Conservation (phyloP, 2,329 filamentous ascomycete genomes). For the Drechslerella dactyloides region DNA sequence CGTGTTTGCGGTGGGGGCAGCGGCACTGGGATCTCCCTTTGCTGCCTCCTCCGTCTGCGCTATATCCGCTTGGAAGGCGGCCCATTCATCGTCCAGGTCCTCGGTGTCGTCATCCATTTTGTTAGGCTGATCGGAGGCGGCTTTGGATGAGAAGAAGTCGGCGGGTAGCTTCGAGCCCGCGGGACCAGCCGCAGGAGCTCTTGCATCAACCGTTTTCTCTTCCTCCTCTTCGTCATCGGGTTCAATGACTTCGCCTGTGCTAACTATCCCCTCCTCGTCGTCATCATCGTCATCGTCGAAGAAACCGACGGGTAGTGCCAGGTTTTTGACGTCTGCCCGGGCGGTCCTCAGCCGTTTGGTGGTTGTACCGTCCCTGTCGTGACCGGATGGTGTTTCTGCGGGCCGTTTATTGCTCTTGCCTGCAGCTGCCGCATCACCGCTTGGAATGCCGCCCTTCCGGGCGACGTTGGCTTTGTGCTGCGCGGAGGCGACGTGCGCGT, state of each 20-base stretch:
- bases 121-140: slow-evolving; percentile 27
- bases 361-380: slow-evolving; percentile 59
- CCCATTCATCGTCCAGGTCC: slow-evolving; percentile 81
- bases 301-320: slow-evolving; percentile 56
- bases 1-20: neutral
- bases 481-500: slow-evolving; percentile 60
- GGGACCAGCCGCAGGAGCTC: slow-evolving; percentile 21
- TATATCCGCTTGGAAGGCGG: slow-evolving; percentile 84
- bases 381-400: slow-evolving; percentile 53
- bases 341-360: slow-evolving; percentile 61
- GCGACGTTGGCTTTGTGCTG: slow-evolving; percentile 61
- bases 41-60: slow-evolving; percentile 59
- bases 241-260: slow-evolving; percentile 54
- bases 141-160: slow-evolving; percentile 53
- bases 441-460: slow-evolving; percentile 53
- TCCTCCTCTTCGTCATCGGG: slow-evolving; percentile 52
- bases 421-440: slow-evolving; percentile 30
- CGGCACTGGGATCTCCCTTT: neutral
- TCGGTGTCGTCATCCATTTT: slow-evolving; percentile 55
- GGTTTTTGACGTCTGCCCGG: slow-evolving; percentile 49
- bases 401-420: slow-evolving; percentile 48
- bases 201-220: slow-evolving; percentile 12
- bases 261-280: slow-evolving; percentile 55
- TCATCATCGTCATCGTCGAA: slow-evolving; percentile 55
- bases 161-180: slow-evolving; percentile 50